Evolutionary conservation across 768 basidiomycete genomes (phyloP).

Genomic region (Termitomyces sp.): DNA sequence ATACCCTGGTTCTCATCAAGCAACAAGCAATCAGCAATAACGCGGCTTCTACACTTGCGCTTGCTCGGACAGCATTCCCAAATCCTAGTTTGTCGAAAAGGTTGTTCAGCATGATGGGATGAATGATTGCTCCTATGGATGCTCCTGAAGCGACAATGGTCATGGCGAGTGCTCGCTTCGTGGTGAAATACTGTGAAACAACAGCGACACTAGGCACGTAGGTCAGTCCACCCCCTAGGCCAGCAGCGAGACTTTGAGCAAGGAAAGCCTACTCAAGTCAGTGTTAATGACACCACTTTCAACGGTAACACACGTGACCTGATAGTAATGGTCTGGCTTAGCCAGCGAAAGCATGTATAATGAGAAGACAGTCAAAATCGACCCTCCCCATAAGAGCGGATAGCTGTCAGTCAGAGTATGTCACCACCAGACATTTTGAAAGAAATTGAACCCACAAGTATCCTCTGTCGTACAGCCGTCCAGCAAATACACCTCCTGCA

Average conservation of each 20-base stretch:
- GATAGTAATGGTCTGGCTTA: constrained; percentile 37
- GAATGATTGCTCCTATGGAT: constrained; percentile 40
- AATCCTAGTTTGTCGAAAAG: constrained; percentile 34
- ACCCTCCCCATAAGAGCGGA: constrained; percentile 29
- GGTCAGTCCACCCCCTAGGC: constrained; percentile 37
- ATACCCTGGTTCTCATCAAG: constrained; percentile 35
- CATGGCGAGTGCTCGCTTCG: constrained; percentile 39
- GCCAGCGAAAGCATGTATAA: constrained; percentile 45
- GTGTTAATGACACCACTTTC: neutral
- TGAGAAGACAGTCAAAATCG: constrained; percentile 31
- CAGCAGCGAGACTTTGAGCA: constrained; percentile 38
- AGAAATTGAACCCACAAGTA: constrained; percentile 37
- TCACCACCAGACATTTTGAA: constrained; percentile 6
- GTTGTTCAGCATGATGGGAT: constrained; percentile 46
- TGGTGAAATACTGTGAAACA: constrained; percentile 42
- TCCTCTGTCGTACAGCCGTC: constrained; percentile 44
- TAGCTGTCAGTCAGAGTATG: constrained; percentile 15
- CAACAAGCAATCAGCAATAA: constrained; percentile 36
- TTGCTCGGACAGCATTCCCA: constrained; percentile 36
- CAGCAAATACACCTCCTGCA: constrained; percentile 34
- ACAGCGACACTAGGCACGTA: constrained; percentile 44
- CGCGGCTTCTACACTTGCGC: constrained; percentile 34
- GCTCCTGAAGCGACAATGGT: constrained; percentile 44
- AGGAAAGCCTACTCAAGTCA: constrained; percentile 25
- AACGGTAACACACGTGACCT: constrained; percentile 19